Evolutionary conservation across 352 stramenopile genomes (phyloP), one percentile per base, ranked within the genome.

Genomic region (Pythium rishiriense): DNA sequence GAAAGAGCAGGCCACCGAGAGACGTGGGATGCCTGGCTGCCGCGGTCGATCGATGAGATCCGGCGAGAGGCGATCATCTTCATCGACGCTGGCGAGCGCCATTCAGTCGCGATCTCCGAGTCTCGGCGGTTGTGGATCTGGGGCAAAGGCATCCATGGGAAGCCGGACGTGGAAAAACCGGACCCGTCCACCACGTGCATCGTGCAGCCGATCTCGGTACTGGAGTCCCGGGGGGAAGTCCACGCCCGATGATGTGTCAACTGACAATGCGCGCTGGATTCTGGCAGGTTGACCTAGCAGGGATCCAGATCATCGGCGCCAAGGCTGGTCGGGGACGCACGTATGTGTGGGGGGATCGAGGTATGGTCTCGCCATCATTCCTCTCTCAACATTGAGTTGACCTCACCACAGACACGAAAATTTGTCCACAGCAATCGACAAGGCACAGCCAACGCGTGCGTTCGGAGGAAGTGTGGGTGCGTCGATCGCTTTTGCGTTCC

Each of bases 261-360:
- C 11, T 57, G 45, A n/a, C 19, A 26, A 35, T 5, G 11, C n/a
- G n/a, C n/a, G n/a, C n/a, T n/a, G n/a, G n/a, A n/a, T n/a, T n/a
- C n/a, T n/a, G n/a, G n/a, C n/a, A 91, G 82, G 76, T 90, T 26
- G 58, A 76, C 14, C 43, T 91, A 2, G 69, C 74, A 2, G 67
- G 73, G 15, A 70, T 91, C 17, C 74, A 80, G 19, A 56, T 94
- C 22, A 68, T 91, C 22, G 82, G 76, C 31, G 78, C 77, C 0
- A 66, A 67, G 21, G 83, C 85, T 37, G 83, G 83, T 31, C 74
- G 80, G 61, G 83, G 75, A 10, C 76, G 81, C 37, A 93, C 83
- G 0, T 94, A 91, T 69, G 80, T 88, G 2, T 92, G 85, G 83
- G 84, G 84, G 3, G 84, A 93, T 66, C 70, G 81, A 82, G 80